Percentiles rank a stretch among this genome's conserved stretches.
Conservation (phyloP, 805 yeast species). For the Zygosaccharomyces pseudorouxii region DNA sequence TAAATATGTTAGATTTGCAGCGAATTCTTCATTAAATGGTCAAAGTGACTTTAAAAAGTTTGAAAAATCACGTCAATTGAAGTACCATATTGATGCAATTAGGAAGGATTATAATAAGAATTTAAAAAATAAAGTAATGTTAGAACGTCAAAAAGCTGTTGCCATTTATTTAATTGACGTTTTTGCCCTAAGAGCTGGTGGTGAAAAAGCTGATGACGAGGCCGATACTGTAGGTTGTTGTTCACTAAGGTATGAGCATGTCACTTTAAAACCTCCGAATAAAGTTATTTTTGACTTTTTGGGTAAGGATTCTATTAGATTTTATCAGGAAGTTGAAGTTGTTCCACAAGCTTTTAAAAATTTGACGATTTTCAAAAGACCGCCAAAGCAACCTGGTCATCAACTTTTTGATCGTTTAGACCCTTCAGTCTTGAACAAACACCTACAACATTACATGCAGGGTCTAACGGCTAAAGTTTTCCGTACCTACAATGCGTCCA, state of each 20-base stretch:
- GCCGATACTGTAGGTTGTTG: conserved; percentile 99
- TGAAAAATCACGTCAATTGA: conserved; percentile 86
- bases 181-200: conserved; percentile 95
- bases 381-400: conserved; percentile 88
- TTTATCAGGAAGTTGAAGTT: conserved; percentile 87
- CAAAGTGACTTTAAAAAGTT: conserved; percentile 86
- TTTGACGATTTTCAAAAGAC: conserved; percentile 76
- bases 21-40: conserved; percentile 86
- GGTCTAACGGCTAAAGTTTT: conserved; percentile 95
- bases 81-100: conserved; percentile 63
- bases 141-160: conserved; percentile 85
- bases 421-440: conserved; percentile 77
- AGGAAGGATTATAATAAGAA: conserved; percentile 68
- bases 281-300: conserved; percentile 85
- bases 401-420: conserved; percentile 86
- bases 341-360: conserved; percentile 90
- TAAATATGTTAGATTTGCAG: conserved; percentile 89
- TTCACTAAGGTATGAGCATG: conserved; percentile 85
- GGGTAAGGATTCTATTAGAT: conserved; percentile 93
- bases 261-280: conserved; percentile 78
- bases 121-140: conserved; percentile 71
- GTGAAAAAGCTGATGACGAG: conserved; percentile 94
- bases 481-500: conserved; percentile 95
- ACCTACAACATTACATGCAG: conserved; percentile 82
- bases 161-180: conserved; percentile 90